phyloP scores from a whole-genome alignment of 805 yeast genomes.

The Ogataea nitratoaversa region DNA sequence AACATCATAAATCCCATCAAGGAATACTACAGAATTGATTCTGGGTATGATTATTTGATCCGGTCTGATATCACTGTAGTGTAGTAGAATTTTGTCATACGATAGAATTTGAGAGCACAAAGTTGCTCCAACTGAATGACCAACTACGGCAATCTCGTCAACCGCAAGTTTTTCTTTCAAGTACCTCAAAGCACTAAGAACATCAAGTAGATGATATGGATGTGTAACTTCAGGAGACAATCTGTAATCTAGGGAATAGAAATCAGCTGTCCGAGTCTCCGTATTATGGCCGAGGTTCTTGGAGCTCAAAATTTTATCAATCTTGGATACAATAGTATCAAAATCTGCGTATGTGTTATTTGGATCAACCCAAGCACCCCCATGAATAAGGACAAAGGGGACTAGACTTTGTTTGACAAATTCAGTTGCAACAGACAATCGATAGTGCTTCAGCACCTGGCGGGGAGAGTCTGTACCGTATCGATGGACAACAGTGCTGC shows the following conservation, averaged over 20 bases:
- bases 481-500: too few relatives aligned
- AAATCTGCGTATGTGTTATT: slow-evolving; percentile 57
- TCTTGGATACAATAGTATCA: slow-evolving; percentile 27
- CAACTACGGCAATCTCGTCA: slow-evolving; percentile 39
- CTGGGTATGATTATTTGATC: slow-evolving; percentile 18
- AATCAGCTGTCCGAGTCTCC: slow-evolving; percentile 4
- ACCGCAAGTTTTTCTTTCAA: slow-evolving; percentile 20
- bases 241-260: slow-evolving; percentile 57
- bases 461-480: slow-evolving; percentile 12
- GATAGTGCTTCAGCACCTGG: slow-evolving; percentile 17
- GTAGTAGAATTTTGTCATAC: slow-evolving; percentile 9
- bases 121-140: slow-evolving; percentile 84
- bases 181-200: slow-evolving; percentile 36
- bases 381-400: slow-evolving; percentile 65
- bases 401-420: too few relatives aligned
- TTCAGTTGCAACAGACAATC: slow-evolving; percentile 5
- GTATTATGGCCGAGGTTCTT: background rate
- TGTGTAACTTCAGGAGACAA: slow-evolving; percentile 58
- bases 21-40: slow-evolving; percentile 31
- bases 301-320: slow-evolving; percentile 15
- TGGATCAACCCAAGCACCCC: slow-evolving; percentile 87
- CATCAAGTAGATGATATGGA: slow-evolving; percentile 61
- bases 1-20: slow-evolving; percentile 72
- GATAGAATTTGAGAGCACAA: slow-evolving; percentile 50
- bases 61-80: slow-evolving; percentile 3